Evolutionary conservation across 805 yeast species (phyloP), one percentile per base, ranked within the genome.

Genomic region (Lachancea sp.): DNA sequence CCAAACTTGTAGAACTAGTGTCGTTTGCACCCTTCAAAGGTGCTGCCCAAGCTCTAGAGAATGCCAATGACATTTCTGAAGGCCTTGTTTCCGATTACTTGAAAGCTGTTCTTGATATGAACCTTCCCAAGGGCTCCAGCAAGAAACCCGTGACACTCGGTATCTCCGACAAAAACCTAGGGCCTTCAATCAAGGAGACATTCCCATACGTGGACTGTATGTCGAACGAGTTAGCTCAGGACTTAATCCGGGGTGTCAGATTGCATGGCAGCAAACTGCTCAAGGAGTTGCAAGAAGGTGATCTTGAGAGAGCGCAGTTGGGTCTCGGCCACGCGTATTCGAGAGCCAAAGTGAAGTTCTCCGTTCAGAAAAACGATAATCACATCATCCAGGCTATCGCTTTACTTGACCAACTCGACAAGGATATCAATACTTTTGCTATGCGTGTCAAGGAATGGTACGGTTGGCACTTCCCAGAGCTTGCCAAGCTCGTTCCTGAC

Each of bases 261-360:
- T 75, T 77, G 49, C 94, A 83, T 59, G 95, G 95, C 57, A 75
- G 76, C 61, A 92, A 90, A 66, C 70, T 92, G 55, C 77, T 92
- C 60, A 87, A 89, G 69, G 90, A 88, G 53, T 77, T 92, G 58
- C 94, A 89, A 65, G 82, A 80, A 35, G 97, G 97, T 61, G 98
- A 92, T 65, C 73, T 89, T 52, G 97, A 90, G 71, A 81, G 95
- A 70, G 98, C 98, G 34, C 97, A 92, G 71, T 78, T 92, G 56
- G 98, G 98, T 78, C 76, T 92, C 61, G 96, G 97, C 60, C 98
- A 92, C 65, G 98, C 98, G 56, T 92, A 92, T 73, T 92, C 97
- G 45, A 80, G 98, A 71, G 92, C 97, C 55, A 92, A 92, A 73
- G 98, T 92, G 64, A 92, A 92, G 90, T 92, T 92, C 66, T 83